Percentiles rank a stretch among this genome's conserved stretches.
phyloP scores from a whole-genome alignment of 2,329 filamentous ascomycete genomes.

The Aspergillus ochraceus region DNA sequence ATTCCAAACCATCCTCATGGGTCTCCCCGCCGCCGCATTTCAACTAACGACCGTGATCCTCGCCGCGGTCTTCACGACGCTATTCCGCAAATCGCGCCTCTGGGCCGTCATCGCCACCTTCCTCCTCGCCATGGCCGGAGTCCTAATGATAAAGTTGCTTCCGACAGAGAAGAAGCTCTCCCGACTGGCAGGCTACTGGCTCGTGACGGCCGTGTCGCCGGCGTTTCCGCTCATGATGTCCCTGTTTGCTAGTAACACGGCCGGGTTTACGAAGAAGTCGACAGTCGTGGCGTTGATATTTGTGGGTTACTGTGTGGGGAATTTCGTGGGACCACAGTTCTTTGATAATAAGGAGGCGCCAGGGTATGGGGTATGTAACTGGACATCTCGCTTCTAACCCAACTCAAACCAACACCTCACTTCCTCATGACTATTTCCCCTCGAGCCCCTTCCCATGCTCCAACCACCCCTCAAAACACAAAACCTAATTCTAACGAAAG shows the following conservation, averaged over 20 bases:
- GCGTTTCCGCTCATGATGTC: conserved; percentile 21
- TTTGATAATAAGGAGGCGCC: conserved; percentile 16
- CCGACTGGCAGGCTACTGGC: conserved; percentile 22
- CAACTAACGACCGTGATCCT: conserved; percentile 20
- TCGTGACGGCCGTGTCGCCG: conserved; percentile 17
- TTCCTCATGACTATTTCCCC: too few species aligned
- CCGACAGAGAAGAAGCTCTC: conserved; percentile 12
- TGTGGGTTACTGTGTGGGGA: conserved; percentile 18
- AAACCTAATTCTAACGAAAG: too few species aligned
- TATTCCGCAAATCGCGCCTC: conserved; percentile 18
- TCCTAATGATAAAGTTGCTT: conserved; percentile 24
- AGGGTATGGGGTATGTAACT: conserved; percentile 7
- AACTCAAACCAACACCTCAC: too few species aligned
- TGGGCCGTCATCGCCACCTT: conserved; percentile 16
- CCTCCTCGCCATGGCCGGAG: conserved; percentile 17
- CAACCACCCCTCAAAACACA: too few species aligned
- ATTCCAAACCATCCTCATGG: conserved; percentile 25
- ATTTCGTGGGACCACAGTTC: conserved; percentile 18
- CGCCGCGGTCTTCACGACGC: conserved; percentile 14
- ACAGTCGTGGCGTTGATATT: conserved; percentile 17
- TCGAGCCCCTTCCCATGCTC: too few species aligned
- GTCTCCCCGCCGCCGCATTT: conserved; percentile 19
- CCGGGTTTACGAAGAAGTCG: conserved; percentile 21
- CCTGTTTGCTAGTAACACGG: conserved; percentile 14
- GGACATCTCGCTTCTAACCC: too few species aligned